Conservation (phyloP, 495 filamentous ascomycete species). For the Penicillium robsamsonii region DNA sequence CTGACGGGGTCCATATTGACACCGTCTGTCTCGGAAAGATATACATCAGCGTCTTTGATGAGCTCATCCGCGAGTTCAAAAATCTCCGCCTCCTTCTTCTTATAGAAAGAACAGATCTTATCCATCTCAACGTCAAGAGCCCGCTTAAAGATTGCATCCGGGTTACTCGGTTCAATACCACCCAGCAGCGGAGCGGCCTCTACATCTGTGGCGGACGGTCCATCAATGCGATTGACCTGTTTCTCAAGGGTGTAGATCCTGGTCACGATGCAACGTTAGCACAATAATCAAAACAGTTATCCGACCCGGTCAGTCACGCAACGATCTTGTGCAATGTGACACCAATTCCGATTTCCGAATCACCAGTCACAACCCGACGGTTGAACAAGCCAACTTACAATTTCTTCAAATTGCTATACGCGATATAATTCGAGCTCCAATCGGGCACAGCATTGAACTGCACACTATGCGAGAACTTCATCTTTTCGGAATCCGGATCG, state of each 20-base stretch:
- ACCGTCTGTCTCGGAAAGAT: constrained; percentile 60
- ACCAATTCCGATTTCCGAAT: constrained; percentile 17
- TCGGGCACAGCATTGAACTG: constrained; percentile 99
- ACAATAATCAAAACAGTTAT: constrained; percentile 6
- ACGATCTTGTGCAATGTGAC: constrained; percentile 29
- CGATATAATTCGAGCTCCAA: constrained; percentile 96
- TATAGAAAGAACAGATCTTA: constrained; percentile 89
- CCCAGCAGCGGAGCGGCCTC: constrained; percentile 83
- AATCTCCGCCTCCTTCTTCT: constrained; percentile 81
- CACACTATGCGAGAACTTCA: constrained; percentile 99
- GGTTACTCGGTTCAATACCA: constrained; percentile 50
- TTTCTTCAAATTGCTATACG: constrained; percentile 98
- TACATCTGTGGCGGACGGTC: constrained; percentile 55
- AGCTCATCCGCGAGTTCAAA: constrained; percentile 76
- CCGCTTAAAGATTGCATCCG: constrained; percentile 73
- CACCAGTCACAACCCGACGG: neutral
- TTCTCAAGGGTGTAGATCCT: constrained; percentile 96
- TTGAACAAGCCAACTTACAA: constrained; percentile 59
- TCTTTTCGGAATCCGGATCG: constrained; percentile 53
- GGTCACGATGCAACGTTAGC: constrained; percentile 24
- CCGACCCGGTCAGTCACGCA: neutral
- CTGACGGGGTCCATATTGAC: constrained; percentile 55
- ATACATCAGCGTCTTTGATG: constrained; percentile 69
- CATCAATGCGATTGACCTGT: constrained; percentile 53
- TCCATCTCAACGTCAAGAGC: constrained; percentile 87